phyloP scores from a whole-genome alignment of 345 rosid species.

The Acer saccharum region DNA sequence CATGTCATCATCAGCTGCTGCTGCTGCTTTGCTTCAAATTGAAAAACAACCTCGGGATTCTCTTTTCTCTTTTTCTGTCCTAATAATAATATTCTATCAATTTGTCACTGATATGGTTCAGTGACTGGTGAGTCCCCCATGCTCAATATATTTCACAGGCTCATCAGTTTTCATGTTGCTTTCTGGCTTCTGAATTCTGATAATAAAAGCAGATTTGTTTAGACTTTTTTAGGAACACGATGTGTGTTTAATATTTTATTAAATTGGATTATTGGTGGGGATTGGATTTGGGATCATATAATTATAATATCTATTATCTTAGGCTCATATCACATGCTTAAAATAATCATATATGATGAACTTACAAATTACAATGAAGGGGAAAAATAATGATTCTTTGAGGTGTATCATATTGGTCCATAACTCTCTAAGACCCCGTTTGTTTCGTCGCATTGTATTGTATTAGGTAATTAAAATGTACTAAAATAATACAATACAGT shows the following conservation, averaged over 20 bases:
- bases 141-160: not conserved
- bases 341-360: too few species aligned
- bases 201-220: not conserved
- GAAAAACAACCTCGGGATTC: conserved; percentile 16
- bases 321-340: not conserved
- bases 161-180: not conserved
- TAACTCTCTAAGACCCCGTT: too few species aligned
- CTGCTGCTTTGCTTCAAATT: not conserved
- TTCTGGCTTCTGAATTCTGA: not conserved
- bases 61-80: not conserved
- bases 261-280: too few species aligned
- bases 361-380: not conserved
- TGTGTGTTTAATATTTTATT: not conserved
- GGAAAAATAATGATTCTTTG: not conserved
- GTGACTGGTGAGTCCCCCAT: not conserved
- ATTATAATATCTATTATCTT: not conserved
- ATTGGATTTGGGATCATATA: too few species aligned
- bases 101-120: not conserved
- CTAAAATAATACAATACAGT: too few species aligned
- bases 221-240: not conserved
- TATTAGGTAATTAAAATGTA: too few species aligned
- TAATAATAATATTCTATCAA: not conserved
- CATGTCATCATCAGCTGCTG: not conserved
- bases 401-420: too few species aligned
- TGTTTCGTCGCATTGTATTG: too few species aligned